Conservation (phyloP, 495 filamentous ascomycete genomes). For the Alectoria sarmentosa region DNA sequence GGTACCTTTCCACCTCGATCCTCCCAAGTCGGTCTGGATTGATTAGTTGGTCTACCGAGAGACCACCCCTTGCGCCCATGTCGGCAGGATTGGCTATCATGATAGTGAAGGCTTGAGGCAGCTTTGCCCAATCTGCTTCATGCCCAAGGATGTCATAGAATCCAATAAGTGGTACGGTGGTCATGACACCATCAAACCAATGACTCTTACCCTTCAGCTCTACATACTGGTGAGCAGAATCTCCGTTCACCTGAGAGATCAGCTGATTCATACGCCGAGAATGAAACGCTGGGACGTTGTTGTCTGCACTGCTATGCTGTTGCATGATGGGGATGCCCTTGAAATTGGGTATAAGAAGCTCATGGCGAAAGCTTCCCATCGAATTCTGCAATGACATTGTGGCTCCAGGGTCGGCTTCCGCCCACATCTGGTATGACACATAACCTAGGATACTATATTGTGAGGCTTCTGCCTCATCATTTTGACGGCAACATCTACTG, state of each 20-base stretch:
- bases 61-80: constrained; percentile 44
- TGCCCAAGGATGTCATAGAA: constrained; percentile 35
- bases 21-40: constrained; percentile 41
- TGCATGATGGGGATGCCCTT: constrained; percentile 48
- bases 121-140: constrained; percentile 2
- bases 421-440: constrained; percentile 54
- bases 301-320: constrained; percentile 50
- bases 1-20: constrained; percentile 29
- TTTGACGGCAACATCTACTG: constrained; percentile 7
- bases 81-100: constrained; percentile 43
- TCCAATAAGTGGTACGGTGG: constrained; percentile 32
- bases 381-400: constrained; percentile 39
- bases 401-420: constrained; percentile 42
- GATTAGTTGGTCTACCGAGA: constrained; percentile 41
- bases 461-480: background rate
- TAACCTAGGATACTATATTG: constrained; percentile 36
- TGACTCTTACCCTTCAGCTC: constrained; percentile 46
- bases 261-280: constrained; percentile 47
- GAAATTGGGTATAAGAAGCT: constrained; percentile 45
- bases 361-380: constrained; percentile 47
- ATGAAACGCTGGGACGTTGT: constrained; percentile 54
- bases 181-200: constrained; percentile 49
- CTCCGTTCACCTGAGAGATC: constrained; percentile 34
- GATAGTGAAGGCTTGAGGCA: constrained; percentile 38
- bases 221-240: constrained; percentile 35